These are phyloP conservation scores for Ogataea methylovora DNA, from an alignment of 805 yeast species.

Conservation along the genomic window DNA sequence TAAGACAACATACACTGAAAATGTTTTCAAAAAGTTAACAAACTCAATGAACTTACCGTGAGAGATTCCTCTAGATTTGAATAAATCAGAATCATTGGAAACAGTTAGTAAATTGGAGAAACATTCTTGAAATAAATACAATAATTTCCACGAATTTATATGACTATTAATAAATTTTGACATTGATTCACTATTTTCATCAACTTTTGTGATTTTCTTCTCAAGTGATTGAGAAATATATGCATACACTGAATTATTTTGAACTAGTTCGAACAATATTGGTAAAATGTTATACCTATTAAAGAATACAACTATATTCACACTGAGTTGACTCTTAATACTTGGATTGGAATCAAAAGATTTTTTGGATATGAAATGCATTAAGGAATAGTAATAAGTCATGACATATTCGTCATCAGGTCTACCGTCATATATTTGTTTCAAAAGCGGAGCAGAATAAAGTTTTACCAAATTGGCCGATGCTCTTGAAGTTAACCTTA, in stretches of 20 bases:
- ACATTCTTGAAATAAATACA: slow-evolving; percentile 50
- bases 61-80: slow-evolving; percentile 33
- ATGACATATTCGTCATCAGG: background rate
- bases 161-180: slow-evolving; percentile 10
- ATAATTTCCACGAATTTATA: slow-evolving; percentile 22
- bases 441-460: too few species aligned
- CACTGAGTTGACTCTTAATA: slow-evolving; percentile 11
- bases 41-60: slow-evolving; percentile 31
- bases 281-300: slow-evolving; percentile 12
- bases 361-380: slow-evolving; percentile 11
- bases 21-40: slow-evolving; percentile 38
- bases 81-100: slow-evolving; percentile 57
- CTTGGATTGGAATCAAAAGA: background rate
- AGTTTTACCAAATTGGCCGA: too few species aligned
- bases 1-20: slow-evolving; percentile 34
- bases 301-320: slow-evolving; percentile 17
- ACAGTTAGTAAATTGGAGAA: slow-evolving; percentile 61
- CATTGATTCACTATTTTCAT: too few species aligned
- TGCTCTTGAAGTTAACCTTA: too few species aligned
- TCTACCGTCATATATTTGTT: too few species aligned
- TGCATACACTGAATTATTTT: slow-evolving; percentile 12
- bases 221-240: slow-evolving; percentile 11
- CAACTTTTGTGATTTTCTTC: slow-evolving; percentile 7
- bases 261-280: slow-evolving; percentile 12
- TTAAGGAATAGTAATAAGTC: slow-evolving; percentile 9